These are phyloP conservation scores for Leccinum imitatum DNA, from an alignment of 768 basidiomycete species.

Conservation along the genomic window DNA sequence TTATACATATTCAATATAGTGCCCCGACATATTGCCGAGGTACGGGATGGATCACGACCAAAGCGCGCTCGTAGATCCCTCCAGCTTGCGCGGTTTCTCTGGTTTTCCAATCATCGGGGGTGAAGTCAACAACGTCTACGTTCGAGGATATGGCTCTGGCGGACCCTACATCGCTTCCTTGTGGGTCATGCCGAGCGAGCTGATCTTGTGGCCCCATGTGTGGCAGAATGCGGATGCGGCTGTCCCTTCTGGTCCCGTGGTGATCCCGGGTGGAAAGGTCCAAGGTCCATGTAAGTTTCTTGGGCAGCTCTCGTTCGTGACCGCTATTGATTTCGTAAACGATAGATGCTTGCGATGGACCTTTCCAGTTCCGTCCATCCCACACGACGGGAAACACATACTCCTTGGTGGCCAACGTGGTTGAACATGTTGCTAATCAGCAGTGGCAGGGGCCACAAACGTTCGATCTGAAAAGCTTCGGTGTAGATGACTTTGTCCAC, in stretches of 20 bases:
- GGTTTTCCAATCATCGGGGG: neutral
- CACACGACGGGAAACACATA: slow-evolving; percentile 3
- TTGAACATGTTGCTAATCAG: neutral
- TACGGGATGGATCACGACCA: neutral
- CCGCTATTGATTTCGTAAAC: neutral
- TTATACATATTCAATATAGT: neutral
- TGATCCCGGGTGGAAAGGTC: neutral
- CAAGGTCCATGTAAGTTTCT: neutral
- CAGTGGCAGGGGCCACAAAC: neutral
- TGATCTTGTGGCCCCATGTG: neutral
- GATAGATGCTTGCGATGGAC: slow-evolving; percentile 2
- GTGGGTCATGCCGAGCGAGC: neutral
- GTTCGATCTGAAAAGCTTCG: neutral
- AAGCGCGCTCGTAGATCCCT: neutral
- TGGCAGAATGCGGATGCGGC: neutral
- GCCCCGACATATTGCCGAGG: neutral
- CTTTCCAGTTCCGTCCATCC: slow-evolving; percentile 9
- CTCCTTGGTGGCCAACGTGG: slow-evolving; percentile 11
- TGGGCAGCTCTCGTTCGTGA: neutral
- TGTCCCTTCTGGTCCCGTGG: neutral
- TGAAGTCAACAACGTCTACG: neutral
- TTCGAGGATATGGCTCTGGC: neutral
- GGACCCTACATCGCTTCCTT: neutral
- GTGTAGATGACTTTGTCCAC: slow-evolving; percentile 1
- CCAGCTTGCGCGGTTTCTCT: neutral